These are phyloP conservation scores for Heliocybe sulcata DNA, from an alignment of 1,284 basidiomycete genomes.

Conservation along the genomic window DNA sequence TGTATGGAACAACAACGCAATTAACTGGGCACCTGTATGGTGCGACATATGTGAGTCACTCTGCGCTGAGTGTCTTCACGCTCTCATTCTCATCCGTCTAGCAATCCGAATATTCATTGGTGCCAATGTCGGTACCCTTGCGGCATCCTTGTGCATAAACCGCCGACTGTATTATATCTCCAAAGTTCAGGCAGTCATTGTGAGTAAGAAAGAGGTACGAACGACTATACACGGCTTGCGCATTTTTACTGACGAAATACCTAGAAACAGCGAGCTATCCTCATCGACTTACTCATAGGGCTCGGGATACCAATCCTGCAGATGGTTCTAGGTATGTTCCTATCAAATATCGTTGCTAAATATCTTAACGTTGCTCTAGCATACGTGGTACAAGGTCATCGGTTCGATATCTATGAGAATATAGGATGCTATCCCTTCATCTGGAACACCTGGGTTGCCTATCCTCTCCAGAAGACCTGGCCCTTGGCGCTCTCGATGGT, in stretches of 20 bases:
- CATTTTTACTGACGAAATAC: constrained; percentile 5
- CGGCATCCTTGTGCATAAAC: constrained; percentile 35
- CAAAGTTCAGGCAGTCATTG: constrained; percentile 17
- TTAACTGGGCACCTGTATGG: constrained; percentile 34
- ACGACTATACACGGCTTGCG: constrained; percentile 15
- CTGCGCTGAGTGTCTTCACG: constrained; percentile 10
- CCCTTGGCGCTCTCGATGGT: constrained; percentile 23
- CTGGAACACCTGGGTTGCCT: constrained; percentile 22
- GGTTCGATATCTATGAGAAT: constrained; percentile 31
- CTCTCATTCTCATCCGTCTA: constrained; percentile 17
- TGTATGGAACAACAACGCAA: constrained; percentile 43
- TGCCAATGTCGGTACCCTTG: constrained; percentile 28
- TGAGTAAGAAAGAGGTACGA: constrained; percentile 22
- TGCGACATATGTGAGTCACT: constrained; percentile 43
- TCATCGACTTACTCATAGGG: constrained; percentile 25
- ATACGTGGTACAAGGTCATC: constrained; percentile 31
- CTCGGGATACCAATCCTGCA: constrained; percentile 25
- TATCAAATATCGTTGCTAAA: background rate
- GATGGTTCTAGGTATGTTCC: constrained; percentile 21
- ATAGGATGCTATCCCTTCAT: constrained; percentile 28
- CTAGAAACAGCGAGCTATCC: constrained; percentile 22
- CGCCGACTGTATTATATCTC: constrained; percentile 36
- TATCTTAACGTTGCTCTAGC: constrained; percentile 15
- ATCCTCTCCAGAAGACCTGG: constrained; percentile 26
- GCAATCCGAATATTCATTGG: constrained; percentile 26